Conservation (phyloP, 306 rosid genomes). For the Carpinus fangiana region DNA sequence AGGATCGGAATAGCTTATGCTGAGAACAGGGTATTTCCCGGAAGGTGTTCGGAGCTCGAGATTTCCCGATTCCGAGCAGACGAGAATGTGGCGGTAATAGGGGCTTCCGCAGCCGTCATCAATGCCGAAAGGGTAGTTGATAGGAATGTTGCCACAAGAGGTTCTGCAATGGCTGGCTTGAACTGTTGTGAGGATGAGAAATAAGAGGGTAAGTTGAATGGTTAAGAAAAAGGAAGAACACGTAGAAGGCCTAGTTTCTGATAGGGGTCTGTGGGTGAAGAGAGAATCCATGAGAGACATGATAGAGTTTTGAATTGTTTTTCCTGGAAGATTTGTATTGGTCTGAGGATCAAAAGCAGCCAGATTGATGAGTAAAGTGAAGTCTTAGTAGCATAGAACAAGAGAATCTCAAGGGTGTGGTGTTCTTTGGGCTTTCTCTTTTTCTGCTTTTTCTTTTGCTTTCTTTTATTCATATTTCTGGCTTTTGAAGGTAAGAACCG, state of each 20-base stretch:
- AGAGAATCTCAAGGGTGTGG: constrained; percentile 28
- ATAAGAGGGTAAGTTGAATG: constrained; percentile 31
- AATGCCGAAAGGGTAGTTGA: constrained; percentile 81
- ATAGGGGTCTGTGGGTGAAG: constrained; percentile 1
- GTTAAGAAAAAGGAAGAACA: constrained; percentile 24
- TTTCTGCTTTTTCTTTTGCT: constrained; percentile 25
- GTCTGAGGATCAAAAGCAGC: background rate
- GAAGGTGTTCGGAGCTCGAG: constrained; percentile 88
- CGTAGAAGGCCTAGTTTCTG: background rate
- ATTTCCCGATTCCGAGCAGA: constrained; percentile 51
- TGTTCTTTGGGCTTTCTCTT: constrained; percentile 33
- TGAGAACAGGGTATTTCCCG: constrained; percentile 67
- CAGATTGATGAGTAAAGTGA: constrained; percentile 32
- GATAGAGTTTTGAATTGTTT: background rate
- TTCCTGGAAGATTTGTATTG: background rate
- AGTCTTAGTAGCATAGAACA: background rate
- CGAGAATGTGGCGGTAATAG: constrained; percentile 62
- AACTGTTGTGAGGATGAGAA: constrained; percentile 33
- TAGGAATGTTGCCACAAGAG: constrained; percentile 71
- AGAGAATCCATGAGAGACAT: constrained; percentile 29
- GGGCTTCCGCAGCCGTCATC: constrained; percentile 97
- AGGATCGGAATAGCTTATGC: constrained; percentile 70
- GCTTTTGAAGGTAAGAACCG: constrained; percentile 12
- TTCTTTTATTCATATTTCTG: constrained; percentile 30
- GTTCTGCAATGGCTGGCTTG: constrained; percentile 68